Percentiles rank a stretch among this genome's conserved stretches.
phyloP scores from a whole-genome alignment of 108 stramenopile species.

The Aureococcus anophagefferens region DNA sequence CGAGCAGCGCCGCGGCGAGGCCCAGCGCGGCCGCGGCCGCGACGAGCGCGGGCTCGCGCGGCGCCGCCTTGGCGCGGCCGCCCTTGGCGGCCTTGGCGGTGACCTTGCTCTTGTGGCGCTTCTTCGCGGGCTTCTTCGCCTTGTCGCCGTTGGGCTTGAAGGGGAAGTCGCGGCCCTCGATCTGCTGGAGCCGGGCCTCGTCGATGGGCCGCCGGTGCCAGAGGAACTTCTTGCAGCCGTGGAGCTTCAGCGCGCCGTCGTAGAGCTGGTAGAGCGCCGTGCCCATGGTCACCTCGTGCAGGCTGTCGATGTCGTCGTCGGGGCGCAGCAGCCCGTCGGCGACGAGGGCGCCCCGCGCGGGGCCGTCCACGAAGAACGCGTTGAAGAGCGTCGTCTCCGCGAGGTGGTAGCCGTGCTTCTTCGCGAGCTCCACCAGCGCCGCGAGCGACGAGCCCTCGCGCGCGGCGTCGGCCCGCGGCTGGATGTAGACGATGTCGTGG shows the following conservation, averaged over 20 bases:
- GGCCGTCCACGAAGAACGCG: conserved; percentile 32
- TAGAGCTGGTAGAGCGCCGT: conserved; percentile 68
- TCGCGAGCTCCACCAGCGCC: conserved; percentile 57
- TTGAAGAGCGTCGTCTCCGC: conserved; percentile 68
- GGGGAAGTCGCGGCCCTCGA: conserved; percentile 51
- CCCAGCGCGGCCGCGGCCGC: no score
- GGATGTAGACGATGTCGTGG: conserved; percentile 59
- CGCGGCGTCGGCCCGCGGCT: conserved; percentile 33
- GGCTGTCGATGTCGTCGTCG: conserved; percentile 51
- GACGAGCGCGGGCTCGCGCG: no score
- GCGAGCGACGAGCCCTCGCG: conserved; percentile 63
- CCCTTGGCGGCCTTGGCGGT: no score
- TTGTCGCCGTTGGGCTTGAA: conserved; percentile 40
- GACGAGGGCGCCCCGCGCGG: no score
- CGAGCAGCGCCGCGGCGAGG: no score
- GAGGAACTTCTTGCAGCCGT: conserved; percentile 59
- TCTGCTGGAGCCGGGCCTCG: conserved; percentile 49
- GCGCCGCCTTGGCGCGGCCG: no score
- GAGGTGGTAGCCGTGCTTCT: conserved; percentile 37
- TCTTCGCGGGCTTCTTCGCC: no score
- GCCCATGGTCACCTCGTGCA: conserved; percentile 61
- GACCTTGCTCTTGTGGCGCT: no score
- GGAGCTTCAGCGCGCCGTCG: conserved; percentile 60
- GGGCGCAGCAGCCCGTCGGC: conserved; percentile 16
- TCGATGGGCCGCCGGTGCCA: conserved; percentile 64